phyloP scores from a whole-genome alignment of 768 basidiomycete species.

The Mycena capillaripes region DNA sequence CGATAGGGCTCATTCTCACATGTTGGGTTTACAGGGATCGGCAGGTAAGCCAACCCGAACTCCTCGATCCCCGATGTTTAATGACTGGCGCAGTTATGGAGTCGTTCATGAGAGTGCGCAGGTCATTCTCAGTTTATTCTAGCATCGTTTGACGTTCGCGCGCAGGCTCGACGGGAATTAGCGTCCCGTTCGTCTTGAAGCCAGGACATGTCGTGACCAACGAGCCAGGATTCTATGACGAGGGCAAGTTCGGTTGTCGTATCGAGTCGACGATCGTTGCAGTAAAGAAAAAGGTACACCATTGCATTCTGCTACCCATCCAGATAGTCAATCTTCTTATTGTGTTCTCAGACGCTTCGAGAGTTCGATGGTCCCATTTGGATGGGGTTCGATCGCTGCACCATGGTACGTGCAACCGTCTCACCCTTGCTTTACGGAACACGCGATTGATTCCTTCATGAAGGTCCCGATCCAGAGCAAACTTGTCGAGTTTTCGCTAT shows the following conservation, averaged over 20 bases:
- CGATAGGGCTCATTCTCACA: conserved; percentile 37
- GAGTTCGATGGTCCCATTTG: conserved; percentile 66
- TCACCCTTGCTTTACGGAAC: neutral
- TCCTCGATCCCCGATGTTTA: neutral
- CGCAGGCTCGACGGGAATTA: conserved; percentile 36
- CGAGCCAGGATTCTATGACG: conserved; percentile 73
- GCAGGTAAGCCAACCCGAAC: conserved; percentile 15
- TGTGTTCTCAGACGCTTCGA: conserved; percentile 50
- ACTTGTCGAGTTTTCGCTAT: conserved; percentile 71
- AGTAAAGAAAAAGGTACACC: conserved; percentile 31
- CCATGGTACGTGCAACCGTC: conserved; percentile 55
- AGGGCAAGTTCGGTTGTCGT: conserved; percentile 36
- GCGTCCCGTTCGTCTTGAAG: conserved; percentile 57
- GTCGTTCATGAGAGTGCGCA: conserved; percentile 40
- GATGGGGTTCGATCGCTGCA: conserved; percentile 78
- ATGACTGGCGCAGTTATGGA: conserved; percentile 22
- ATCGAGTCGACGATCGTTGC: conserved; percentile 35
- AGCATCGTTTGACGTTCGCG: conserved; percentile 29
- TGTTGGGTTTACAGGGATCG: conserved; percentile 16
- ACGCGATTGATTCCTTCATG: neutral
- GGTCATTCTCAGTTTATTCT: conserved; percentile 57
- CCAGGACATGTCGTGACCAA: conserved; percentile 81
- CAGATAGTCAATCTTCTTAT: conserved; percentile 51
- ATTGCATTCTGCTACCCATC: neutral
- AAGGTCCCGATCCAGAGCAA: conserved; percentile 73